Evolutionary conservation across 345 rosid species (phyloP).

Genomic region (Eucalyptus marginata): DNA sequence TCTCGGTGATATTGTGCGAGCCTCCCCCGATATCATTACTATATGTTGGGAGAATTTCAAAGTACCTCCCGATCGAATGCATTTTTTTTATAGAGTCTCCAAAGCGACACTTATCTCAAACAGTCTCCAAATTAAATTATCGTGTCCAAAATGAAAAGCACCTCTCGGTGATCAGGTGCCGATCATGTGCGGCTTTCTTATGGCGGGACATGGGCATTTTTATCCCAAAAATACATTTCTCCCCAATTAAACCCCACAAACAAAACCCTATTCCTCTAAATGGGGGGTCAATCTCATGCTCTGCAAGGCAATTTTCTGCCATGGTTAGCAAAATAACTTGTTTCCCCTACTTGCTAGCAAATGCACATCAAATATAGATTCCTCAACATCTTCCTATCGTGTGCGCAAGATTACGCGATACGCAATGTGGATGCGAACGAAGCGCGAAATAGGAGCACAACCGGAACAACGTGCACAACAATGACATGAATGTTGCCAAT

Average conservation of each 20-base stretch:
- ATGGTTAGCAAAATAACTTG: background rate
- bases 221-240: background rate
- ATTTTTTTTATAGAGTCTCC: background rate
- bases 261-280: background rate
- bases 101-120: background rate
- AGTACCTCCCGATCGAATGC: background rate
- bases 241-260: background rate
- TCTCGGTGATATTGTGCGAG: background rate
- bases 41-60: background rate
- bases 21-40: background rate
- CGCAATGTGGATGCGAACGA: fast-evolving
- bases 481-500: background rate
- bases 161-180: background rate
- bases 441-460: background rate
- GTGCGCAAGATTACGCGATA: background rate
- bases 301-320: background rate
- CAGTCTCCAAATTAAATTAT: background rate
- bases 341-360: background rate
- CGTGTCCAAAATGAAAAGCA: background rate
- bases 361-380: background rate
- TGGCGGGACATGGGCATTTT: background rate
- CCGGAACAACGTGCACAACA: background rate
- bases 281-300: background rate
- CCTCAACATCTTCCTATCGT: background rate
- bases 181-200: background rate